Evolutionary conservation across 2,329 filamentous ascomycete genomes (phyloP), one percentile per base, ranked within the genome.

Genomic region (Fusarium burgessii): DNA sequence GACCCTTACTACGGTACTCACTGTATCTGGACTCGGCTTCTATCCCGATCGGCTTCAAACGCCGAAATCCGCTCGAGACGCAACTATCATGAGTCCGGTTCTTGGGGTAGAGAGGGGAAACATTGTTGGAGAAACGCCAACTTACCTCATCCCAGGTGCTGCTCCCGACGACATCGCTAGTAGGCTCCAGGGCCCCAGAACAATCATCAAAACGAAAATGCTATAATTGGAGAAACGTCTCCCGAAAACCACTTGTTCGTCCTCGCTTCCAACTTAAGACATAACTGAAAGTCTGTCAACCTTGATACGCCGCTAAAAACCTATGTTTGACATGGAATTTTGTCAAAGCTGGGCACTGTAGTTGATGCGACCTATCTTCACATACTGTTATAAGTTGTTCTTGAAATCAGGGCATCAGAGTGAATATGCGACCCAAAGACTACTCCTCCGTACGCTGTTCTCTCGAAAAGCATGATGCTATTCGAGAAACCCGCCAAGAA

Each of bases 41-140:
- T 25, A n/a, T 33, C 32, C 63, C 61, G 42, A 56, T 42, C 61
- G 64, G 64, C 32, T 67, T 49, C 36, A 7, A 36, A 52, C 36
- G 12, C 59, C 62, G 62, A 66, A 38, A 25, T 23, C 23, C 8
- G 33, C 25, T 54, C 35, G n/a, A 15, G 13, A 40, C 18, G 20
- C 29, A 32, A 40, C 29, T 23, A 3, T 15, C 1, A 23, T 11
- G 27, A 45, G 7, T 33, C 17, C 15, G 40, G 33, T 29, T 29
- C 27, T 62, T 33, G 20, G 27, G 50, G 41, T n/a, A 17, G 5
- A 27, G 52, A 23, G 43, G n/a, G 35, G 25, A 42, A 43, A 2
- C 5, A 7, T 25, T n/a, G 3, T 38, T 51, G 47, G 47, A 35
- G 47, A 23, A 18, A 15, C 32, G 4, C 47, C 32, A 50, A 35